phyloP scores from a whole-genome alignment of 345 rosid species.

The Theobroma cacao region DNA sequence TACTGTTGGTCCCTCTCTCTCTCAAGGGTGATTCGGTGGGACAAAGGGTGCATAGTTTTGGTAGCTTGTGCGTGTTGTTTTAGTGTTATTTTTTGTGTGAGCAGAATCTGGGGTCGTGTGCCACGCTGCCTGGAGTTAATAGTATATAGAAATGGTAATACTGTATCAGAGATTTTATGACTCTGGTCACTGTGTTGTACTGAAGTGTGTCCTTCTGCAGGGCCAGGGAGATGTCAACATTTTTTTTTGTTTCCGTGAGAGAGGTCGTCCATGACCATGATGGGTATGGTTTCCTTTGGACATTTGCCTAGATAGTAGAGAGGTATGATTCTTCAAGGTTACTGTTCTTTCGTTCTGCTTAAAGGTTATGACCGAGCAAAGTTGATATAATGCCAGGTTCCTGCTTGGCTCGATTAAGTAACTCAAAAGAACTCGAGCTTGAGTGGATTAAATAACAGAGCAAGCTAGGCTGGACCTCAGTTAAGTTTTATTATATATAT shows the following conservation, averaged over 20 bases:
- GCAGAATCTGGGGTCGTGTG: slow-evolving; percentile 8
- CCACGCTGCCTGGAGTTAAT: background rate
- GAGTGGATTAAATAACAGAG: too few relatives aligned
- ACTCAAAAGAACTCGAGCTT: too few relatives aligned
- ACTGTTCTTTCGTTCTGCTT: too few relatives aligned
- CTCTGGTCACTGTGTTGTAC: background rate
- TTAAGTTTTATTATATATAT: too few relatives aligned
- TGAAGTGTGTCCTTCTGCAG: background rate
- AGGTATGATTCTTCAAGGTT: background rate
- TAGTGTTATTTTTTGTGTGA: background rate
- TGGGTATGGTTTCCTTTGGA: background rate
- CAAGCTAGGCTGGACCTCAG: too few relatives aligned
- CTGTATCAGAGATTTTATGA: slow-evolving; percentile 4
- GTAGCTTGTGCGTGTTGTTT: background rate
- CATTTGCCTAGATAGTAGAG: background rate
- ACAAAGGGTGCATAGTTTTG: background rate
- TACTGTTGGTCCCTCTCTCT: background rate
- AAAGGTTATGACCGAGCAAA: too few relatives aligned
- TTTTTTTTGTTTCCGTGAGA: background rate
- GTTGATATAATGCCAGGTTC: too few relatives aligned
- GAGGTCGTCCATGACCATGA: background rate
- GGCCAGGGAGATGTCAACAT: background rate
- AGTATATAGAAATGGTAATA: background rate
- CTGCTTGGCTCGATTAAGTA: too few relatives aligned
- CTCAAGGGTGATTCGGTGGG: background rate